A percentile compares a stretch with the other conserved stretches of the same genome.
These are phyloP conservation scores for Cyclotella choctawhatcheeana DNA, from an alignment of 108 stramenopile species.

Conservation along the genomic window DNA sequence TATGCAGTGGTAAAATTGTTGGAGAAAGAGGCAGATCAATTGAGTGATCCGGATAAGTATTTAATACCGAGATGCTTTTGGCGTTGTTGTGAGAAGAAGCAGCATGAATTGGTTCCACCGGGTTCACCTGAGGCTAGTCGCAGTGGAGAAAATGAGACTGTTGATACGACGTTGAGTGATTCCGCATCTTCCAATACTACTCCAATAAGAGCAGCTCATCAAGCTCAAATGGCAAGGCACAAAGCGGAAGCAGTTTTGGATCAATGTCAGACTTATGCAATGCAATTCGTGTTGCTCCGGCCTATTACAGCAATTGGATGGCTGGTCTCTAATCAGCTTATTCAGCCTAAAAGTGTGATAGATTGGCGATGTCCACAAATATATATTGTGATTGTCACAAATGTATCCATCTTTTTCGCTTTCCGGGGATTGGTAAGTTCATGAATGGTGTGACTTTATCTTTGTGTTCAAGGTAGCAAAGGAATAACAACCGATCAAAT, in stretches of 20 bases:
- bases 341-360: conserved; percentile 32
- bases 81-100: conserved; percentile 9
- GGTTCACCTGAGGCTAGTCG: not conserved
- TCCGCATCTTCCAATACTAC: not conserved
- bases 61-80: conserved; percentile 14
- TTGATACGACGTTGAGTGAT: not conserved
- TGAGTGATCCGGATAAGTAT: conserved; percentile 43
- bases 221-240: conserved; percentile 27
- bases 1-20: conserved; percentile 41
- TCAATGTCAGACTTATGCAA: conserved; percentile 60
- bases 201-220: not conserved
- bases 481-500: no score
- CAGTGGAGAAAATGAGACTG: conserved; percentile 5
- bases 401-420: conserved; percentile 84
- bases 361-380: conserved; percentile 61
- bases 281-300: conserved; percentile 65
- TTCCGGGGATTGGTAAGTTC: conserved; percentile 74
- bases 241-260: conserved; percentile 60
- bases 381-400: conserved; percentile 75
- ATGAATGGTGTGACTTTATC: no score
- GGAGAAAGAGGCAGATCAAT: conserved; percentile 32
- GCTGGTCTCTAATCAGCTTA: conserved; percentile 46
- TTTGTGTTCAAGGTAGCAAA: no score
- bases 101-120: not conserved
- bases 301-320: conserved; percentile 51